Evolutionary conservation across 768 basidiomycete genomes (phyloP), one percentile per base, ranked within the genome.

Genomic region (Podaxis rugospora): DNA sequence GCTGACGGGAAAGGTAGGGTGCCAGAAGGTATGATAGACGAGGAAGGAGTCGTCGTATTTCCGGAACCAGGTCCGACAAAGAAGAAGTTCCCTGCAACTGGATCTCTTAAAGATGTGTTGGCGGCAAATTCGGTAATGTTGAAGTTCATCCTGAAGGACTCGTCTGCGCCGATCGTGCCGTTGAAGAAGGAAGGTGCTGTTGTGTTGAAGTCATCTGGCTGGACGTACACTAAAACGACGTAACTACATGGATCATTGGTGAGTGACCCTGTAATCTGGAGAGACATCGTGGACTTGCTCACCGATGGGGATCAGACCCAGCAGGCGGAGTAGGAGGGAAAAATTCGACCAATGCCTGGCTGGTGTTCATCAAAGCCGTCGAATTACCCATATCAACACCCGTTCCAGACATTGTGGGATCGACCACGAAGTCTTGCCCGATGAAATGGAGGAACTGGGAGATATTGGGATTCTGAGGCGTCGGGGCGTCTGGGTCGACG

Each of bases 291-390:
- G 14, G 16, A 16, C 5, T 40, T 32, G 61, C 72, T 65, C 14
- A 80, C 80, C 80, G 70, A 61, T 83, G 80, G 9, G 78, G 74
- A 63, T 76, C 76, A 23, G 79, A 77, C 4, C 75, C 77, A 23
- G 68, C 66, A 0, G 77, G 75, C 13, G 80, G 80, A 13, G 70
- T 66, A 2, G 80, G 80, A 25, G 70, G 65, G 32, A 73, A 62
- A 61, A 73, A 81, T 7, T 78, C 75, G 23, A 75, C 68, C 37
- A 81, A 63, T 13, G 80, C 76, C 18, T 76, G 69, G 47, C 72
- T 78, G 52, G 57, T 69, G 62, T 79, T 81, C 14, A 68, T 66
- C 25, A 81, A 71, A 10, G n/a, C 44, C 32, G 53, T 46, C 44
- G 42, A n/a, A 35, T 54, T 61, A 2, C 10, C 13, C 25, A 55